Conservation (phyloP, 192 early-diverging fungal genomes). For the Oehlia diaphana region DNA sequence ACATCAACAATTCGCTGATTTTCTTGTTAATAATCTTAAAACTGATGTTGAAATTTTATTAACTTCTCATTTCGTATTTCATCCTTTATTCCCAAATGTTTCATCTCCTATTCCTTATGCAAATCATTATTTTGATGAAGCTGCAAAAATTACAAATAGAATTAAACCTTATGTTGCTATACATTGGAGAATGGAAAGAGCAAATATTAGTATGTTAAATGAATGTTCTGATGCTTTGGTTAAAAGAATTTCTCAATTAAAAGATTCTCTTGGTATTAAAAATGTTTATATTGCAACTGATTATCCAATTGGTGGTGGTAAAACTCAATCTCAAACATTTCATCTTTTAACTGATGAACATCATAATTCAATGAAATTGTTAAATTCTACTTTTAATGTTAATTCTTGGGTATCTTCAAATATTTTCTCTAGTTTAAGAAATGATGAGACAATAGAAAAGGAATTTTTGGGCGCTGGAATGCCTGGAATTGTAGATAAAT, state of each 20-base stretch:
- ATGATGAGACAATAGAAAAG: not conserved
- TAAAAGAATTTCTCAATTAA: not conserved
- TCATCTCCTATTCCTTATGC: not conserved
- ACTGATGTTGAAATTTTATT: not conserved
- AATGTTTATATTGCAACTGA: conserved; percentile 36
- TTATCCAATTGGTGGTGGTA: conserved; percentile 18
- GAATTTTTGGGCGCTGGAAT: not conserved
- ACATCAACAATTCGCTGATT: not conserved
- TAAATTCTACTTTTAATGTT: not conserved
- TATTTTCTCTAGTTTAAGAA: not conserved
- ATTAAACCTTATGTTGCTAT: conserved; percentile 14
- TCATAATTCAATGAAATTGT: conserved; percentile 10
- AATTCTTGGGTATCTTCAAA: not conserved
- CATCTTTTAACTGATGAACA: conserved; percentile 13
- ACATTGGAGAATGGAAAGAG: conserved; percentile 23
- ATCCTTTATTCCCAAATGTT: not conserved
- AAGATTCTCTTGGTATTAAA: not conserved
- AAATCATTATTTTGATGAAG: not conserved
- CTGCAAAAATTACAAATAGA: not conserved
- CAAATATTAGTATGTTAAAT: not conserved
- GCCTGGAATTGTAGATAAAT: conserved; percentile 1
- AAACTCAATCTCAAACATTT: conserved; percentile 2
- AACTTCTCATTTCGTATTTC: not conserved
- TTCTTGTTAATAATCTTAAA: not conserved
- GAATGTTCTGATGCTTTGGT: conserved; percentile 8